Evolutionary conservation across 2,329 filamentous ascomycete species (phyloP).

Genomic region (Diaporthe sp.): DNA sequence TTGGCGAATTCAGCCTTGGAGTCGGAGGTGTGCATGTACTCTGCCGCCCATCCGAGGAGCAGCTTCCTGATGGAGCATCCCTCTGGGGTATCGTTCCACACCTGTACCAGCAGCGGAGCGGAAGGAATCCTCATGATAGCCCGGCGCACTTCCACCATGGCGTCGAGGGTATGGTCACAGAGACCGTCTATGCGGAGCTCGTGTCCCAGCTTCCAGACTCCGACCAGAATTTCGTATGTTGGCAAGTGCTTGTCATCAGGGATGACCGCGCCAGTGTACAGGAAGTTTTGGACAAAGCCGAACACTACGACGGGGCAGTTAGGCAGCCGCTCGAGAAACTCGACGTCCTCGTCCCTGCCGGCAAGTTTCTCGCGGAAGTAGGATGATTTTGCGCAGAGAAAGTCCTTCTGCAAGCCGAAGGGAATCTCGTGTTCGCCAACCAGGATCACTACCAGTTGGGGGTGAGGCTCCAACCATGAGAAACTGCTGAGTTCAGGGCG

Average conservation of each 20-base stretch:
- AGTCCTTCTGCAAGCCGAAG: slow-evolving; percentile 72
- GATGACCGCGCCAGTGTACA: slow-evolving; percentile 66
- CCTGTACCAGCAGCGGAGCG: slow-evolving; percentile 70
- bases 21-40: slow-evolving; percentile 73
- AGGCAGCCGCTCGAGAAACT: slow-evolving; percentile 65
- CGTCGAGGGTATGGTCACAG: slow-evolving; percentile 68
- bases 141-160: slow-evolving; percentile 69
- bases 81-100: slow-evolving; percentile 73
- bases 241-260: slow-evolving; percentile 59
- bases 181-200: slow-evolving; percentile 67
- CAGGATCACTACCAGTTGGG: slow-evolving; percentile 68
- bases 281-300: slow-evolving; percentile 67
- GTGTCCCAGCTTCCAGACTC: slow-evolving; percentile 69
- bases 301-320: slow-evolving; percentile 65
- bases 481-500: slow-evolving; percentile 15
- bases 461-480: slow-evolving; percentile 60
- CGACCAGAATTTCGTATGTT: slow-evolving; percentile 68
- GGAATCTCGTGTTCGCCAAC: slow-evolving; percentile 66
- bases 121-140: slow-evolving; percentile 69
- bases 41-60: slow-evolving; percentile 72
- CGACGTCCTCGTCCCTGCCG: slow-evolving; percentile 54
- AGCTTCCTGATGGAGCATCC: slow-evolving; percentile 72
- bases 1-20: slow-evolving; percentile 70
- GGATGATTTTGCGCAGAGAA: slow-evolving; percentile 66
- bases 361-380: slow-evolving; percentile 64